Percentiles rank a stretch among this genome's conserved stretches.
Evolutionary conservation across 192 early-diverging fungal species (phyloP).

Genomic region (Obelidium mucronatum): DNA sequence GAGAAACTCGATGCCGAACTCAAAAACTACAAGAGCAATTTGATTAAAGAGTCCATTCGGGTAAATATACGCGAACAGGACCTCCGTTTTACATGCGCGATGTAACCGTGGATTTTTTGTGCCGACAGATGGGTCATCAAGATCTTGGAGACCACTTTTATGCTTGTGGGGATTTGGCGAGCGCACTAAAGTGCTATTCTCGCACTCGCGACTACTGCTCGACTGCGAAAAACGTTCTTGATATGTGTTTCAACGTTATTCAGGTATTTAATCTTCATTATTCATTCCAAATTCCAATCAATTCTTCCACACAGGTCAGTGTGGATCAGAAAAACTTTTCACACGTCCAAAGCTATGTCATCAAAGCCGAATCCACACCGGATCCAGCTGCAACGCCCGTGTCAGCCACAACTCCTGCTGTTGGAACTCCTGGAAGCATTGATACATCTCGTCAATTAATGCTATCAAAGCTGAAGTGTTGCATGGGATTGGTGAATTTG

Average conservation of each 20-base stretch:
- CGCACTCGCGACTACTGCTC: constrained; percentile 82
- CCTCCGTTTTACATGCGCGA: background rate
- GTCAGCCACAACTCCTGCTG: constrained; percentile 2
- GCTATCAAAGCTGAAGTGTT: constrained; percentile 68
- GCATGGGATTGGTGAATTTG: constrained; percentile 70
- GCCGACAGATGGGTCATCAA: constrained; percentile 75
- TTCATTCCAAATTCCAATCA: constrained; percentile 17
- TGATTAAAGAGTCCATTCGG: constrained; percentile 86
- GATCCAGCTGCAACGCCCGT: constrained; percentile 39
- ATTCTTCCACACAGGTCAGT: constrained; percentile 58
- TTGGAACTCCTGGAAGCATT: background rate
- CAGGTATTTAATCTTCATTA: constrained; percentile 54
- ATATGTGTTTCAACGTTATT: constrained; percentile 83
- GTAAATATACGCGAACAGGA: constrained; percentile 53
- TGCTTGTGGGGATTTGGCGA: constrained; percentile 69
- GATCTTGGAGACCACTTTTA: constrained; percentile 84
- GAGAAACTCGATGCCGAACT: constrained; percentile 79
- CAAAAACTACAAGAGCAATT: constrained; percentile 77
- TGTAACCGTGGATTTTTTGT: no score
- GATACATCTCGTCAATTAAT: constrained; percentile 51
- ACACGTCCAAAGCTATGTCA: constrained; percentile 73
- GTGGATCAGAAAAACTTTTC: constrained; percentile 74
- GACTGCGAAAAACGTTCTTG: constrained; percentile 75
- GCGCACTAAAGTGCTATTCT: constrained; percentile 72
- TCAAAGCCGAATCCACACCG: constrained; percentile 72